Conservation (phyloP, 495 filamentous ascomycete genomes). For the Halenospora varia region DNA sequence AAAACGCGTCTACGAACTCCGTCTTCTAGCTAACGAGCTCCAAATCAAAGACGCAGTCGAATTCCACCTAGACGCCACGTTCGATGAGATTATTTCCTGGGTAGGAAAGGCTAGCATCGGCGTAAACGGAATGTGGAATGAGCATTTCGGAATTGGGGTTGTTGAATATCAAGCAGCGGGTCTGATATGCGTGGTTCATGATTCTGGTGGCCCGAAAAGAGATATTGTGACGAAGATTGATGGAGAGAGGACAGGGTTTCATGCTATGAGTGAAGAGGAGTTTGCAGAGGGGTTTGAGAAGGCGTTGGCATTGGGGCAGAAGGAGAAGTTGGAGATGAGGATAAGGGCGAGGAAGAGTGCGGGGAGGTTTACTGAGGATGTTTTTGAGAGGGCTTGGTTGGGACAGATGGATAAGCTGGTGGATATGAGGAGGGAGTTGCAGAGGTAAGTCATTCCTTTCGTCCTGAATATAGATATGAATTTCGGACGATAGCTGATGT, state of each 20-base stretch:
- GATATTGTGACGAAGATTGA: conserved; percentile 85
- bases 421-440: conserved; percentile 30
- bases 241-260: conserved; percentile 77
- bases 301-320: conserved; percentile 60
- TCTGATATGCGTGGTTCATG: conserved; percentile 84
- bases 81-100: conserved; percentile 79
- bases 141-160: conserved; percentile 97
- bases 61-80: conserved; percentile 85
- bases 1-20: conserved; percentile 85
- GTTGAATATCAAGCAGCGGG: conserved; percentile 98
- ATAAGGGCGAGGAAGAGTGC: conserved; percentile 70
- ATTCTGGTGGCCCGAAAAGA: conserved; percentile 84
- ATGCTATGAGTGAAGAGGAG: conserved; percentile 68
- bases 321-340: conserved; percentile 69
- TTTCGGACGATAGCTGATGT: too few relatives aligned
- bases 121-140: conserved; percentile 99
- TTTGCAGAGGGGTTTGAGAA: conserved; percentile 77
- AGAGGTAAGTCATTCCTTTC: background rate
- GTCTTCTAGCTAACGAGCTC: conserved; percentile 83
- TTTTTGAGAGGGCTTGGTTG: conserved; percentile 75
- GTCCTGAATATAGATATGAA: too few relatives aligned
- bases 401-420: conserved; percentile 68
- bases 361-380: conserved; percentile 79
- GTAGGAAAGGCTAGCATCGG: conserved; percentile 71
- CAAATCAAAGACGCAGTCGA: conserved; percentile 76